These are phyloP conservation scores for Thraustochytrium striatum DNA, from an alignment of 352 stramenopile genomes.

Conservation along the genomic window DNA sequence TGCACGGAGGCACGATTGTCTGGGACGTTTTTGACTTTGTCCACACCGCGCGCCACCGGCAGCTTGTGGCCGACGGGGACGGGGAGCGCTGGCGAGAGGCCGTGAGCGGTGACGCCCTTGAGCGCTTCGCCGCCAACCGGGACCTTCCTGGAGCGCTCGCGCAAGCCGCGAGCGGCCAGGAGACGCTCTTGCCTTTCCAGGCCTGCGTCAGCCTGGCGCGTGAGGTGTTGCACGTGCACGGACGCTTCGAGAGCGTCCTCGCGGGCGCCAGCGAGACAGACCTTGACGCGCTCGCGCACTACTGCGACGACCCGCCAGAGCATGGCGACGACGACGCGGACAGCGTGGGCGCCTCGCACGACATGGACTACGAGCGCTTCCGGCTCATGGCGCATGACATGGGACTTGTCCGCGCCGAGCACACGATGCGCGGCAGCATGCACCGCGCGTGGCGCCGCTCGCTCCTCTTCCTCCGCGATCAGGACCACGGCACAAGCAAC, in stretches of 20 bases:
- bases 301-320: slow-evolving; percentile 11
- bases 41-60: slow-evolving; percentile 7
- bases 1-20: slow-evolving; percentile 5
- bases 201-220: slow-evolving; percentile 13
- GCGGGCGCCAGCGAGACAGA: not conserved
- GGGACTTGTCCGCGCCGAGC: slow-evolving; percentile 3
- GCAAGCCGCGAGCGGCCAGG: not conserved
- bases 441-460: not conserved
- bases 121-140: slow-evolving; percentile 1
- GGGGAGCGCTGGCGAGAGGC: not conserved
- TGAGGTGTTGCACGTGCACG: not conserved
- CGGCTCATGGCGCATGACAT: slow-evolving; percentile 15
- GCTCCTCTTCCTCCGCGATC: not conserved
- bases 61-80: not conserved
- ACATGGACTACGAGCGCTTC: slow-evolving; percentile 35
- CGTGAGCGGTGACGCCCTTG: not conserved
- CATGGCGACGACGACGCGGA: not conserved
- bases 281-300: slow-evolving; percentile 15
- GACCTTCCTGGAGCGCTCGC: not conserved
- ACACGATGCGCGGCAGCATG: slow-evolving; percentile 9
- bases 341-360: not conserved
- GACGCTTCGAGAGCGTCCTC: not conserved
- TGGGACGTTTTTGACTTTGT: slow-evolving; percentile 42
- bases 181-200: slow-evolving; percentile 6
- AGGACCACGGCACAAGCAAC: not conserved